Conservation (phyloP, 495 filamentous ascomycete genomes). For the Daldinia bambusicola region DNA sequence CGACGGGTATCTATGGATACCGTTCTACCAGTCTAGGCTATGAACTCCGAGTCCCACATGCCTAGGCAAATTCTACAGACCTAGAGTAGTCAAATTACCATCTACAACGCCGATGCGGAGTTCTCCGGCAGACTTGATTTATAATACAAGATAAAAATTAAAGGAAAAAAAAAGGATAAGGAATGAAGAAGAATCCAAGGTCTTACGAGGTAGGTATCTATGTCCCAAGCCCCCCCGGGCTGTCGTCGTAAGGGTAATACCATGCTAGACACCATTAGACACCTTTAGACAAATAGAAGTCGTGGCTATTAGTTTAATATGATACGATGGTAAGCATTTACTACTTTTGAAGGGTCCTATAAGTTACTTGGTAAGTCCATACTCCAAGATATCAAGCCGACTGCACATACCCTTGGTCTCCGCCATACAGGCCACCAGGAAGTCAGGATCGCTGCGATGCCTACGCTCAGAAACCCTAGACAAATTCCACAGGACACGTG, state of each 20-base stretch:
- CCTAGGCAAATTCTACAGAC: constrained; percentile 16
- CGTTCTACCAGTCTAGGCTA: background rate
- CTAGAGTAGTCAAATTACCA: background rate
- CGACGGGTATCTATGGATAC: constrained; percentile 5
- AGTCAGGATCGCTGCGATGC: constrained; percentile 50
- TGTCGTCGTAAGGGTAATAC: no score
- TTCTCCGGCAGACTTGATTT: background rate
- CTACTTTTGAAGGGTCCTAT: background rate
- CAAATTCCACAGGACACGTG: constrained; percentile 54
- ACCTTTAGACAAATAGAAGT: background rate
- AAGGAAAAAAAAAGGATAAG: no score
- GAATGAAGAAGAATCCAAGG: no score
- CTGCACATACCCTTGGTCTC: background rate
- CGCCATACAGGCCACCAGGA: constrained; percentile 53
- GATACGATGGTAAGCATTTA: background rate
- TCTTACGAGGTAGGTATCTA: background rate
- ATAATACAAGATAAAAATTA: background rate
- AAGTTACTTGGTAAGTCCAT: background rate
- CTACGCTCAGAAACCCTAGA: constrained; percentile 51
- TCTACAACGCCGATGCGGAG: background rate
- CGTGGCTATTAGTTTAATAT: background rate
- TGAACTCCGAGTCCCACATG: constrained; percentile 26
- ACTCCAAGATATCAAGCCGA: background rate
- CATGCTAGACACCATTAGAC: no score
- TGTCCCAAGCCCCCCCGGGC: no score